Conservation (phyloP, 441 rosid species). For the Dalechampia spathulata region DNA sequence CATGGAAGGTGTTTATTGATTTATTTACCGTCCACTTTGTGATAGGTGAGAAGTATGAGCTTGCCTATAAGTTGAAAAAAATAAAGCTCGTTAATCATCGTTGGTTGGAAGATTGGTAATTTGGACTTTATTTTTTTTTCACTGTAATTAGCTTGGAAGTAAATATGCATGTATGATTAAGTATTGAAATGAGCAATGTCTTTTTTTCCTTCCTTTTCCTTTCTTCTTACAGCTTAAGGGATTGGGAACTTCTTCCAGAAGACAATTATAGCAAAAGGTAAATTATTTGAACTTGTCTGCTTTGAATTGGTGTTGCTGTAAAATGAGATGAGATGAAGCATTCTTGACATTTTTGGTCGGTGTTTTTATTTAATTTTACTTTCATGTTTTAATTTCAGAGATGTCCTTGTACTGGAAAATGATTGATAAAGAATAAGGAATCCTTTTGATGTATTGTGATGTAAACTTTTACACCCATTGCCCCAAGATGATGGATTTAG, state of each 20-base stretch:
- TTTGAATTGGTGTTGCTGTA: not conserved
- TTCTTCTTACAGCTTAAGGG: constrained; percentile 54
- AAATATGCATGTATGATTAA: not conserved
- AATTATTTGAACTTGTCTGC: constrained; percentile 7
- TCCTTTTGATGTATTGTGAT: no score
- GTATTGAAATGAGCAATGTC: not conserved
- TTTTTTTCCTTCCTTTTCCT: constrained; percentile 12
- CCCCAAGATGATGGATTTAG: not conserved
- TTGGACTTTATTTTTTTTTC: constrained; percentile 8
- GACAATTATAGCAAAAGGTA: constrained; percentile 72
- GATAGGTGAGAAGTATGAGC: constrained; percentile 92
- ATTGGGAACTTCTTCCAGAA: constrained; percentile 85
- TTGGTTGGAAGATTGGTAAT: constrained; percentile 93
- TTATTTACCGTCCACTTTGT: constrained; percentile 7
- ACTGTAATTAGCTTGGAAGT: not conserved
- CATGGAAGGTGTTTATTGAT: not conserved
- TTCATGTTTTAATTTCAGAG: not conserved
- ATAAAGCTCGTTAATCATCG: constrained; percentile 82
- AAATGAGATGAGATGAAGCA: not conserved
- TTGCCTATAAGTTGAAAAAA: constrained; percentile 67
- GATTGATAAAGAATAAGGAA: not conserved
- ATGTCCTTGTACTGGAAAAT: not conserved
- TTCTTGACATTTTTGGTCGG: no score
- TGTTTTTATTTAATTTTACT: no score
- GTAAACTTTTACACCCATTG: not conserved